Conservation (phyloP, 2,329 filamentous ascomycete species). For the Sporothrix humicola region DNA sequence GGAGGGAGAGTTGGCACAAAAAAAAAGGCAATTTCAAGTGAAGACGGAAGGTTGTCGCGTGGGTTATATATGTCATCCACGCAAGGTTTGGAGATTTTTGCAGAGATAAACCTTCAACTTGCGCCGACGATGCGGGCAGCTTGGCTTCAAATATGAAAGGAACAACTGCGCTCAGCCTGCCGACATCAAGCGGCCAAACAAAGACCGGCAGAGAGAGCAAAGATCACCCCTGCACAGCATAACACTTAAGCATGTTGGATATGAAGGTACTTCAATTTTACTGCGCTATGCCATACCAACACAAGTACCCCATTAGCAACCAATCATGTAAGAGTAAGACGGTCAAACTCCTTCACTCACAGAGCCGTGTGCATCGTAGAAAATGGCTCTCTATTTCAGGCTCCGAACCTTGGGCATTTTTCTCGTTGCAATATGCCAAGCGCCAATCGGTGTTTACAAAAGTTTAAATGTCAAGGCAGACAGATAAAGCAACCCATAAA, state of each 20-base stretch:
- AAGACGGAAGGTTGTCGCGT: not conserved
- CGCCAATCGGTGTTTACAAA: not conserved
- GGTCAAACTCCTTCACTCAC: slow-evolving; percentile 6
- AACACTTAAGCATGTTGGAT: slow-evolving; percentile 33
- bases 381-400: not conserved
- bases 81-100: not conserved
- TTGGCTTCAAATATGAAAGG: slow-evolving; percentile 19
- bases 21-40: too few relatives aligned
- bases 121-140: slow-evolving; percentile 9
- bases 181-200: not conserved
- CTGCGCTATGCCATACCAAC: too few relatives aligned
- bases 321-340: slow-evolving; percentile 7
- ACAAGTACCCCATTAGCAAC: slow-evolving; percentile 2
- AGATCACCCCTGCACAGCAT: slow-evolving; percentile 18
- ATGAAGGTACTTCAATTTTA: not conserved
- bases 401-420: not conserved
- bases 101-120: not conserved
- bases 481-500: not conserved
- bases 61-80: not conserved
- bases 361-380: slow-evolving; percentile 4
- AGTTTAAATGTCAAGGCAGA: not conserved
- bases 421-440: slow-evolving; percentile 8
- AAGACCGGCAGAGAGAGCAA: not conserved
- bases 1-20: too few relatives aligned
- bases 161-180: not conserved